phyloP scores from a whole-genome alignment of 1,284 basidiomycete genomes.

The Ceratobasidium theobromae region DNA sequence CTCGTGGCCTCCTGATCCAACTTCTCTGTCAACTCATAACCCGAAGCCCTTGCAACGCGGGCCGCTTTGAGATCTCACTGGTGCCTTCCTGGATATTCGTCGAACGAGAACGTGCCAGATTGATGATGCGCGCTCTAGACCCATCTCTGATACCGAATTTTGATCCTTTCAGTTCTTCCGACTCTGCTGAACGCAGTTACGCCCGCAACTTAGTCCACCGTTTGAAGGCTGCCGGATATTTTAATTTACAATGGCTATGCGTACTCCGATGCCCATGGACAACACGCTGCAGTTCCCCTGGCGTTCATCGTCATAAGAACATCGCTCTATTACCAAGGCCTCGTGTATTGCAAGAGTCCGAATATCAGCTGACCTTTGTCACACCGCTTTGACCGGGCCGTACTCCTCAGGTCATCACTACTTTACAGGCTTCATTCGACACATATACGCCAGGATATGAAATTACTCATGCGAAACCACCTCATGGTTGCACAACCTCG shows the following conservation, averaged over 20 bases:
- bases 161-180: neutral
- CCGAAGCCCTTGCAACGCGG: neutral
- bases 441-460: too few relatives aligned
- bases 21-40: constrained; percentile 2
- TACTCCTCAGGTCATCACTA: too few relatives aligned
- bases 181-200: neutral
- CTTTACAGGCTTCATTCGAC: too few relatives aligned
- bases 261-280: constrained; percentile 3
- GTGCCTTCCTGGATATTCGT: neutral
- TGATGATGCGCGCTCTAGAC: constrained; percentile 10
- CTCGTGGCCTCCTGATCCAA: constrained; percentile 21
- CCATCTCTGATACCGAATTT: constrained; percentile 4
- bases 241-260: neutral
- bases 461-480: too few relatives aligned
- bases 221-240: constrained; percentile 1
- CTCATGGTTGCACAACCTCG: too few relatives aligned
- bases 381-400: too few relatives aligned
- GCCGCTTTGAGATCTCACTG: neutral
- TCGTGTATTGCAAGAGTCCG: neutral
- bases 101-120: constrained; percentile 5
- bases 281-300: constrained; percentile 1
- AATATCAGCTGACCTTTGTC: neutral
- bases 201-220: too few relatives aligned
- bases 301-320: constrained; percentile 17
- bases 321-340: neutral